Percentiles rank a stretch among this genome's conserved stretches.
These are phyloP conservation scores for Wickerhamiella australiensis DNA, from an alignment of 805 yeast species.

Conservation along the genomic window DNA sequence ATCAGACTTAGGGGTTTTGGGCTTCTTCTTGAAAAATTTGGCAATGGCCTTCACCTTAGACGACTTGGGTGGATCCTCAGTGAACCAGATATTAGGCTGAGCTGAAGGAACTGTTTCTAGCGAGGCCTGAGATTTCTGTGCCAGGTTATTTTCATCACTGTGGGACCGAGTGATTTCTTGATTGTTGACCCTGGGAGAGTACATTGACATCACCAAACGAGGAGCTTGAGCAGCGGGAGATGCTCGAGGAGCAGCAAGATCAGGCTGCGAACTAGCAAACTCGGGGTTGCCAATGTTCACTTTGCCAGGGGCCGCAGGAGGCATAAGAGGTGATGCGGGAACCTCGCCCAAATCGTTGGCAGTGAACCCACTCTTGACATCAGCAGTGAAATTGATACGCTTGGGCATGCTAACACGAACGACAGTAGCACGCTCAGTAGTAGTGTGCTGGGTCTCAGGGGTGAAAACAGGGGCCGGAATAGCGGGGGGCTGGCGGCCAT, in stretches of 20 bases:
- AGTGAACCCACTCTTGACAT: background rate
- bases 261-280: background rate
- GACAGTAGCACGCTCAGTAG: conserved; percentile 5
- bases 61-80: conserved; percentile 1
- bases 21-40: conserved; percentile 9
- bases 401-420: conserved; percentile 11
- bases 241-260: background rate
- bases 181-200: conserved; percentile 8
- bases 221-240: background rate
- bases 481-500: background rate
- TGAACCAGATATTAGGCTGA: conserved; percentile 10
- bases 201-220: conserved; percentile 7
- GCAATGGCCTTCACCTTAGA: conserved; percentile 9
- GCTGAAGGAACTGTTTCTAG: background rate
- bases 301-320: background rate
- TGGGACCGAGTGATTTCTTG: conserved; percentile 2
- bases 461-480: conserved; percentile 6
- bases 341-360: conserved; percentile 11
- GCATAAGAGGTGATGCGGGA: conserved; percentile 4
- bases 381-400: conserved; percentile 8
- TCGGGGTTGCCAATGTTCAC: background rate
- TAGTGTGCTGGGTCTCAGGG: background rate
- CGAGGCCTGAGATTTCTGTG: background rate
- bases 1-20: conserved; percentile 5
- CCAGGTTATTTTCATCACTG: conserved; percentile 6